These are phyloP conservation scores for Rhodotorula sp. DNA, from an alignment of 1,284 basidiomycete species.

Conservation along the genomic window DNA sequence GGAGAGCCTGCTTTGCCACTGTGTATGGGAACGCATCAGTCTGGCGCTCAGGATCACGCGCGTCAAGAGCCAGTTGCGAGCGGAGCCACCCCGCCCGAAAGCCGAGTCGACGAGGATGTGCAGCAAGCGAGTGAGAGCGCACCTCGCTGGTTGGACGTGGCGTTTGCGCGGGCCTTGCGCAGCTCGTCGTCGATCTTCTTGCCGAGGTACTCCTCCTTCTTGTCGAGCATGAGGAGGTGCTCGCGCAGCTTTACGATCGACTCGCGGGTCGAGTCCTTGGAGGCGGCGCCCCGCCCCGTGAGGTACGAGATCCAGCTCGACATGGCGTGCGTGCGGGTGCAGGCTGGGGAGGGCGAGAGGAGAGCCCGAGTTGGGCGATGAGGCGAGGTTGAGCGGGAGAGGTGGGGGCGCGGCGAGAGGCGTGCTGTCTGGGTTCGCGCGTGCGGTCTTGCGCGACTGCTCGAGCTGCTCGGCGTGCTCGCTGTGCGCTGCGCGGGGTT, in stretches of 20 bases:
- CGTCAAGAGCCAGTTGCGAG: neutral
- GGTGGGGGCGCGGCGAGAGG: no score
- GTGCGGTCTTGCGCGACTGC: no score
- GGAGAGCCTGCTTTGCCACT: constrained; percentile 87
- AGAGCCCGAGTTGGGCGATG: neutral
- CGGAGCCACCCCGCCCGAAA: neutral
- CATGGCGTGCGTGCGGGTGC: constrained; percentile 60
- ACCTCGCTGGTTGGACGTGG: constrained; percentile 92
- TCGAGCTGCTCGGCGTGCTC: no score
- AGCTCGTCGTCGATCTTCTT: constrained; percentile 96
- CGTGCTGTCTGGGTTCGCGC: no score
- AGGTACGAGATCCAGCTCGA: constrained; percentile 79
- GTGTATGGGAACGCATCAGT: constrained; percentile 22
- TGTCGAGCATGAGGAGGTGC: constrained; percentile 84
- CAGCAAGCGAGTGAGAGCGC: constrained; percentile 51
- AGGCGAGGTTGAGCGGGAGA: neutral
- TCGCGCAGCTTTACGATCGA: constrained; percentile 54
- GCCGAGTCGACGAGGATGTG: neutral
- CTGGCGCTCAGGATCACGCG: no score
- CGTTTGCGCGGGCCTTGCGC: constrained; percentile 89
- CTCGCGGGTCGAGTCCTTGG: constrained; percentile 50
- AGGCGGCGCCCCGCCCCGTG: constrained; percentile 46
- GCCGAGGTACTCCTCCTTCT: constrained; percentile 96
- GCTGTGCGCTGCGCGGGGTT: no score
- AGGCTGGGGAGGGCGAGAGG: neutral